Evolutionary conservation across 2,329 filamentous ascomycete species (phyloP), one percentile per base, ranked within the genome.

Genomic region (Pseudogymnoascus sp.): DNA sequence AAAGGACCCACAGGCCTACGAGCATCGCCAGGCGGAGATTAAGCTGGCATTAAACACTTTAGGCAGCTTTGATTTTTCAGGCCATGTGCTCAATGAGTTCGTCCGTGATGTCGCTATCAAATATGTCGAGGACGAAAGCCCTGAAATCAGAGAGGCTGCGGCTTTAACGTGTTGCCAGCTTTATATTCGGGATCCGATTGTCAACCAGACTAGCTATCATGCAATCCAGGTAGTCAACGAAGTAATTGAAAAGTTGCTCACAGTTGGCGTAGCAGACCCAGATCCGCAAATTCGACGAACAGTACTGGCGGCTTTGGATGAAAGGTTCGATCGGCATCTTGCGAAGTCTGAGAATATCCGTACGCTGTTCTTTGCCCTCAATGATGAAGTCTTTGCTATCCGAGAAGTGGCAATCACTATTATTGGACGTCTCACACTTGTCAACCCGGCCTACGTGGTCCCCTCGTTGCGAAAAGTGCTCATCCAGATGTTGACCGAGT

Each of bases 41-140:
- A 96, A 96, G 67, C 81, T 99, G 61, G 95, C 95, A 3, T 82
- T 99, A 14, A 93, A 96, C 71, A 99, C 96, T 0, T 81, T 99
- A 0, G 96, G 95, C n/a, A 97, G 92, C 73, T 99, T 99, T 71
- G 95, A 99, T 74, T 99, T 99, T 72, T 88, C 83, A 62, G 88
- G 91, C 1, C 92, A 97, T 71, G 89, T 97, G 14, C 79, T 99
- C 14, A 99, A 99, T 71, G 96, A 99, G 74, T 99, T 99, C 69
- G 95, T 99, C 28, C 90, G 95, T 23, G 95, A 99, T 73, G 95
- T 99, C 60, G 95, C 96, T 3, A 96, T 99, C 72, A 95, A 93
- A 74, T 99, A 97, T 70, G 93, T 99, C 43, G 93, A 99, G 69
- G 95, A 96, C 67, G 93, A 97, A 69, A 96, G 96, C 70, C 84